Evolutionary conservation across 148 eudicot genomes (phyloP), one percentile per base, ranked within the genome.

Genomic region (Chenopodium formosanum): DNA sequence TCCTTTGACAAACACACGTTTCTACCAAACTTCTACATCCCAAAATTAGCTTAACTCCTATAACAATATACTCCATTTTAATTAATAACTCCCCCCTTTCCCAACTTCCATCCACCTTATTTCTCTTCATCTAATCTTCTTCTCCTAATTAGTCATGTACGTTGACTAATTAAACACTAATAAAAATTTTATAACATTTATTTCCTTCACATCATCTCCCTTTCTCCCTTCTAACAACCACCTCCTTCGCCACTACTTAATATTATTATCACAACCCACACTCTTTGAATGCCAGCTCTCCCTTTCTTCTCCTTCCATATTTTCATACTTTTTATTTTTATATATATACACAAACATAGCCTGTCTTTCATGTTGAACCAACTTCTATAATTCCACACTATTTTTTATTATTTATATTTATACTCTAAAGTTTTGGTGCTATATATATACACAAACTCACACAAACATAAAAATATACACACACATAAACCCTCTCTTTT

Each of bases 221-320:
- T 68, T 13, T 17, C 32, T 25, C 34, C 46, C 23, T 29, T 63
- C 81, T 78, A 73, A 23, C 82, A 65, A 79, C 85, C 74, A 83
- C 81, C 85, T 79, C 47, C 53, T 40, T 31, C 60, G 48, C 75
- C 25, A 50, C 85, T 23, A 75, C n/a, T 50, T 25, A 66, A 80
- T 78, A 62, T 81, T 78, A 25, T 46, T 78, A 25, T 46, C 64
- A 79, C 80, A 75, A 84, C 52, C 73, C 92, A 86, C 87, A 86
- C 86, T 74, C 88, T 90, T 88, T 88, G 88, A 84, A 90, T 90
- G 90, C 86, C 84, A 87, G 81, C 80, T 80, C 48, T 68, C 44
- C 22, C 81, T 37, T 37, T 52, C 52, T 29, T 44, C 50, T 27
- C 37, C 77, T 69, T 34, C 62, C 66, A 50, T 74, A 14, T 50